A percentile compares a stretch with the other conserved stretches of the same genome.
Conservation (phyloP, 768 basidiomycete genomes). For the Rhizopogon roseolus region DNA sequence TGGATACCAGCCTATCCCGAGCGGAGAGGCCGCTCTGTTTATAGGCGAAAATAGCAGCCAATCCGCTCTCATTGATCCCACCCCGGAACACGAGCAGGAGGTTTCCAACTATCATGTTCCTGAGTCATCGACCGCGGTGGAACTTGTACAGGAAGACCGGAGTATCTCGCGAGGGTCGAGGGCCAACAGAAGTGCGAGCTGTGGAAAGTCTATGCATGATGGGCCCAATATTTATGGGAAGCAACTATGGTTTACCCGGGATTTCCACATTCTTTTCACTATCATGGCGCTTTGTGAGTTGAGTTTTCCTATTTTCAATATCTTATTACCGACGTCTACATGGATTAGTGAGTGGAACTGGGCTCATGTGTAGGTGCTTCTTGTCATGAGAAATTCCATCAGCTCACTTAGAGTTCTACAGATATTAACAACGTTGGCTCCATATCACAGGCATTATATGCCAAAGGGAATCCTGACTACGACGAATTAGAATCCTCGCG, state of each 20-base stretch:
- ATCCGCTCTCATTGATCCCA: constrained; percentile 15
- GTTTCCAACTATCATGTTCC: constrained; percentile 18
- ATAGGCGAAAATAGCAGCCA: constrained; percentile 19
- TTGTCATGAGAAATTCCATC: neutral
- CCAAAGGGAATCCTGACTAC: constrained; percentile 54
- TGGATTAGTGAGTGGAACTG: constrained; percentile 60
- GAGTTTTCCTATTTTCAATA: neutral
- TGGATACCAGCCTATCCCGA: constrained; percentile 14
- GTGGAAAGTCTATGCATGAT: constrained; percentile 12
- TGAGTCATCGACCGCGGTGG: constrained; percentile 10
- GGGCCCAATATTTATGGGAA: constrained; percentile 50
- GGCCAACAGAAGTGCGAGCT: neutral
- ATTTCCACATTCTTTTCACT: constrained; percentile 62
- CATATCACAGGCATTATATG: constrained; percentile 65
- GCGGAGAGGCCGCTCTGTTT: constrained; percentile 17
- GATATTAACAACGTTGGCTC: constrained; percentile 88
- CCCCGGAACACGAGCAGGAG: constrained; percentile 14
- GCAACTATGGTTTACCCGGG: constrained; percentile 42
- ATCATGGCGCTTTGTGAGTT: constrained; percentile 55
- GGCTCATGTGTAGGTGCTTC: constrained; percentile 61
- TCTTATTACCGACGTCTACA: neutral
- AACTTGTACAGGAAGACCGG: constrained; percentile 16
- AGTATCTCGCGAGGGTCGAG: neutral
- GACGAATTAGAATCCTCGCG: constrained; percentile 62
- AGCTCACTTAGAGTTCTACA: constrained; percentile 18